phyloP scores from a whole-genome alignment of 2,329 filamentous ascomycete genomes.

The Byssochlamys sp. region DNA sequence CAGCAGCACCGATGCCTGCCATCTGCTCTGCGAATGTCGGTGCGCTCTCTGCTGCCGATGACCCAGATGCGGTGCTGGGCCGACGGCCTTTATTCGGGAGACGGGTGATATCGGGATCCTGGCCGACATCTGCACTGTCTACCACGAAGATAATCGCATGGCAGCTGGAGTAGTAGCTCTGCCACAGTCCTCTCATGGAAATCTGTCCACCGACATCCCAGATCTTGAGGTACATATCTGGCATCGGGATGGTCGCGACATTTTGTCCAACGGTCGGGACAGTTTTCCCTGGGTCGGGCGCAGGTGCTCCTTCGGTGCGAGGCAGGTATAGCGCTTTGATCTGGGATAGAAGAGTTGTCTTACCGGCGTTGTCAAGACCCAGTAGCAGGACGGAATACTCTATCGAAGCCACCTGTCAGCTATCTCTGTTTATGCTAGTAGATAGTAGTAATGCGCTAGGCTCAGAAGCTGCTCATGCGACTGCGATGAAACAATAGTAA shows the following conservation, averaged over 20 bases:
- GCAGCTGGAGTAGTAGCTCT: conserved; percentile 85
- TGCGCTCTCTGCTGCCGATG: conserved; percentile 7
- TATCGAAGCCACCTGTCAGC: conserved; percentile 26
- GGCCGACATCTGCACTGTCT: conserved; percentile 82
- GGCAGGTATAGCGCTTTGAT: conserved; percentile 73
- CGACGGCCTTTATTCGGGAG: conserved; percentile 24
- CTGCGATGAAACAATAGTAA: not conserved
- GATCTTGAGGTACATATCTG: conserved; percentile 94
- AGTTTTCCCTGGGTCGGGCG: conserved; percentile 62
- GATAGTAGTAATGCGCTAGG: not conserved
- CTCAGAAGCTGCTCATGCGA: not conserved
- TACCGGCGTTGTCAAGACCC: conserved; percentile 94
- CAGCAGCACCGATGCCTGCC: conserved; percentile 26
- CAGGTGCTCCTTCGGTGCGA: conserved; percentile 30
- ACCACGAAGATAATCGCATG: conserved; percentile 98
- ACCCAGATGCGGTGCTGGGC: conserved; percentile 14
- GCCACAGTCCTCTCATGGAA: conserved; percentile 80
- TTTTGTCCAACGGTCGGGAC: conserved; percentile 97
- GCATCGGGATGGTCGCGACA: conserved; percentile 78
- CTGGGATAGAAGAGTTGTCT: conserved; percentile 94
- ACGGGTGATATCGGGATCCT: conserved; percentile 59
- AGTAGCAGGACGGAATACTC: conserved; percentile 96
- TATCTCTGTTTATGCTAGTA: not conserved
- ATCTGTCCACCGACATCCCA: conserved; percentile 97
- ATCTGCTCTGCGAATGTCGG: conserved; percentile 24